These are phyloP conservation scores for Babesia ovata DNA, from an alignment of 169 alveolate species.

Conservation along the genomic window DNA sequence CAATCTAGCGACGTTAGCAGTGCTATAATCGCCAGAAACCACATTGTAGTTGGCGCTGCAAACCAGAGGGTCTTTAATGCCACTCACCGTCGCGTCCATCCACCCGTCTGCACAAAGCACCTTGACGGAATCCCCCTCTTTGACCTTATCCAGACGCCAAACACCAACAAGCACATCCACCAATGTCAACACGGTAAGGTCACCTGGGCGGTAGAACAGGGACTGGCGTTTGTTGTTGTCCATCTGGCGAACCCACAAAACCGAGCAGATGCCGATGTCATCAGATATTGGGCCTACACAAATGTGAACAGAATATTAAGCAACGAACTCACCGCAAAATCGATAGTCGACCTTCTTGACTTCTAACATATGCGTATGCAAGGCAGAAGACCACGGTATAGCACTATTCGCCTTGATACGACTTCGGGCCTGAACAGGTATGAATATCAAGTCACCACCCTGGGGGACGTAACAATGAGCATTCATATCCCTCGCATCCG, in stretches of 20 bases:
- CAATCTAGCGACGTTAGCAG: not conserved
- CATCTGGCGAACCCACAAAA: slow-evolving; percentile 3
- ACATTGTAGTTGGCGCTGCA: not conserved
- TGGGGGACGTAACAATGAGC: slow-evolving; percentile 26
- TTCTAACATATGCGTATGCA: not conserved
- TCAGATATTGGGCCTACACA: slow-evolving; percentile 14
- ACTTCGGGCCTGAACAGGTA: slow-evolving; percentile 9
- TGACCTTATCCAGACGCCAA: slow-evolving; percentile 12
- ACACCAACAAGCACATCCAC: slow-evolving; percentile 23
- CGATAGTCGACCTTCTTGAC: slow-evolving; percentile 24
- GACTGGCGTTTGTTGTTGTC: slow-evolving; percentile 12
- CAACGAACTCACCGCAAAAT: slow-evolving; percentile 17
- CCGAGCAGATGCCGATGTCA: slow-evolving; percentile 20
- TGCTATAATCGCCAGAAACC: slow-evolving; percentile 15
- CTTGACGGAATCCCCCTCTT: slow-evolving; percentile 3
- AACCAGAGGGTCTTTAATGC: not conserved
- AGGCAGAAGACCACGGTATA: not conserved
- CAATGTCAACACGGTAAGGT: not conserved
- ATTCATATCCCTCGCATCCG: not conserved
- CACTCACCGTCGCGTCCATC: slow-evolving; percentile 10
- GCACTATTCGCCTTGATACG: slow-evolving; percentile 14
- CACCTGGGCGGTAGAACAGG: slow-evolving; percentile 19
- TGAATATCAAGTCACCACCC: slow-evolving; percentile 48
- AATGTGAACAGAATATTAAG: not conserved
- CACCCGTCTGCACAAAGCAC: slow-evolving; percentile 1